Base-by-base conservation (phyloP, 2,329 filamentous ascomycete genomes). In the Aspergillus unguis region DNA sequence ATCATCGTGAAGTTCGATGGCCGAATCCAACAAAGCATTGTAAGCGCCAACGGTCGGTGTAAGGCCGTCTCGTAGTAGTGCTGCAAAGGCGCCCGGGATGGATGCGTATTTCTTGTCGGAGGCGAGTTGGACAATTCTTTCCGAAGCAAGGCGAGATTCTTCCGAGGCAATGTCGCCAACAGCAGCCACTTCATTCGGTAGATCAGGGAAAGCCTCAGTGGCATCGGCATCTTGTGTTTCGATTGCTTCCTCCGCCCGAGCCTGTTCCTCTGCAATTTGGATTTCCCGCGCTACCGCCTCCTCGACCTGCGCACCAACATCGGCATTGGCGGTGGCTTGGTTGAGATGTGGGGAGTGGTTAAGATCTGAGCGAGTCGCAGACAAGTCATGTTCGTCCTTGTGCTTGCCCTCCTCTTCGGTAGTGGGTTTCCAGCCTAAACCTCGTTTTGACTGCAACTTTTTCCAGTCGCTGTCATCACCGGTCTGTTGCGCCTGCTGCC, bases 11-110 rank as follows among this genome's bases (percentile, higher is more conserved):
- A 96, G 81, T 61, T 90, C 82, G 56, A 96, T 90, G 10, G 91
- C 91, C 5, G 94, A 90, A 63, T 86, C 80, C 40, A 99, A 77
- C 41, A 99, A 80, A 45, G 90, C 88, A 69, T 96, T 96, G 79
- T 99, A 99, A n/a, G 92, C 88, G 43, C 84, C 80, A 44, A 90
- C 84, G 5, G 87, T 88, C 33, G 94, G 94, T 65, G 85, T 85
- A 56, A 95, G 81, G 43, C 90, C 88, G 58, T 88, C 87, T 43
- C 85, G 85, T 58, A 97, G 81, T 85, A 97, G 90, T 28, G 86
- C 83, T 78, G 96, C 90, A 69, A 99, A 99, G 3, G 94, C 85
- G 36, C 86, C 85, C 0, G 92, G 92, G 42, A 99, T 94, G 69
- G 96, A 90, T 10, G 84, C 84, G 82, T 90, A 95, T 55, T 88